phyloP scores from a whole-genome alignment of 768 basidiomycete species.

The Agrocybe pediades region DNA sequence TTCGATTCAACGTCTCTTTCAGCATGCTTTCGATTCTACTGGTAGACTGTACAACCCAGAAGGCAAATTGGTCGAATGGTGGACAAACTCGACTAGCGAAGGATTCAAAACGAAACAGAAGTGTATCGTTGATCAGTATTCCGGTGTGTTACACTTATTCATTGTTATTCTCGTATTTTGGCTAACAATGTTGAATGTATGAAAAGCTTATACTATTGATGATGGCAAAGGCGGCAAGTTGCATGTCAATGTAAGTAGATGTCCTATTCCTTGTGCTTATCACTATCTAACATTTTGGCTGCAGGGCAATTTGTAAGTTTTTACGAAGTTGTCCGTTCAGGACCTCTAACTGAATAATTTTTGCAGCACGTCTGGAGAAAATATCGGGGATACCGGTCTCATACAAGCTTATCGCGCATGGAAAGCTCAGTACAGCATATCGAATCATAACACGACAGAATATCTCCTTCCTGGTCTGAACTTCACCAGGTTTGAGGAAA shows the following conservation, averaged over 20 bases:
- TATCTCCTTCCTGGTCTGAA: conserved; percentile 81
- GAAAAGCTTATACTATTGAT: conserved; percentile 75
- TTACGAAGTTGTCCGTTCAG: not conserved
- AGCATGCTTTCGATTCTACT: conserved; percentile 92
- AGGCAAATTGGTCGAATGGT: conserved; percentile 90
- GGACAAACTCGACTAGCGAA: conserved; percentile 84
- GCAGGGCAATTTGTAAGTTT: conserved; percentile 73
- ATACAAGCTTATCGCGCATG: conserved; percentile 92
- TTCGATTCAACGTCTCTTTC: conserved; percentile 1
- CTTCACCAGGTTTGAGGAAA: conserved; percentile 58
- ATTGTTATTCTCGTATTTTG: not conserved
- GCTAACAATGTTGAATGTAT: too few species aligned
- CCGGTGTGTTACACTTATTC: conserved; percentile 43
- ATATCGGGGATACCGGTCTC: conserved; percentile 84
- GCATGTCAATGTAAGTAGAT: conserved; percentile 74
- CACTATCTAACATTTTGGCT: not conserved
- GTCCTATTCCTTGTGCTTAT: not conserved
- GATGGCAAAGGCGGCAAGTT: conserved; percentile 85
- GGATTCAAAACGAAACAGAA: conserved; percentile 82
- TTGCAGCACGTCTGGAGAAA: conserved; percentile 86
- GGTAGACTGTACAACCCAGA: conserved; percentile 89
- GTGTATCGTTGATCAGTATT: conserved; percentile 92
- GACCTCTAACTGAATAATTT: not conserved
- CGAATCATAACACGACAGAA: conserved; percentile 59
- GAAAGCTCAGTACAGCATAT: conserved; percentile 73